Evolutionary conservation across 371 early-diverging fungal genomes (phyloP), one percentile per base, ranked within the genome.

Genomic region (Haplosporangium sp.): DNA sequence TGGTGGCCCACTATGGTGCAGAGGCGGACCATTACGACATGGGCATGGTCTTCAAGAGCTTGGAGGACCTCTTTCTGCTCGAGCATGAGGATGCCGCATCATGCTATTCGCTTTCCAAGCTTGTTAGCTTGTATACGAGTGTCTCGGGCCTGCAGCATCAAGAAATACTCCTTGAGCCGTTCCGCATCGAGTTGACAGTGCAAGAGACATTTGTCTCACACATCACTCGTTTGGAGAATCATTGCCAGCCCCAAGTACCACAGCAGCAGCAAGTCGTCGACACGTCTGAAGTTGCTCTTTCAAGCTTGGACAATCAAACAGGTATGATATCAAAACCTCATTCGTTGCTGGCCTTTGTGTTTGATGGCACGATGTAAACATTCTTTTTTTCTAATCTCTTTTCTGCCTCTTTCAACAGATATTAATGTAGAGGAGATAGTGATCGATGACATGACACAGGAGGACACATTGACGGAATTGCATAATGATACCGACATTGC

Each of bases 11-110:
- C 6, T 65, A 52, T 45, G 66, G 45, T 10, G 43, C 52, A 5
- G 59, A 65, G 21, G 46, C 67, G 10, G 60, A 52, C 20, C 47
- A 59, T n/a, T 67, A 59, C 54, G 59, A 41, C 37, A 45, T 67
- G 67, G 18, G 38, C 29, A 51, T 67, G 59, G 23, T 59, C 18
- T 67, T 67, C 55, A 59, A 59, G 37, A 23, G 59, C 8, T 41
- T 67, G 3, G 46, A 67, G 6, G 46, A 59, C 54, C 54, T 59
- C n/a, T 59, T 47, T 18, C 14, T 67, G 10, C 40, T 29, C 20
- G 67, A 67, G 21, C 52, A 59, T 46, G 67, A 67, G n/a, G 57
- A 29, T 42, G 57, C 65, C 1, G 51, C 65, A 50, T 65, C 64
- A 2, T 16, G 43, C 16, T 50, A 13, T 37, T 65, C 65, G 37